A percentile compares a stretch with the other conserved stretches of the same genome.
Evolutionary conservation across 2,329 filamentous ascomycete genomes (phyloP).

Genomic region (Hypoxylon sp.): DNA sequence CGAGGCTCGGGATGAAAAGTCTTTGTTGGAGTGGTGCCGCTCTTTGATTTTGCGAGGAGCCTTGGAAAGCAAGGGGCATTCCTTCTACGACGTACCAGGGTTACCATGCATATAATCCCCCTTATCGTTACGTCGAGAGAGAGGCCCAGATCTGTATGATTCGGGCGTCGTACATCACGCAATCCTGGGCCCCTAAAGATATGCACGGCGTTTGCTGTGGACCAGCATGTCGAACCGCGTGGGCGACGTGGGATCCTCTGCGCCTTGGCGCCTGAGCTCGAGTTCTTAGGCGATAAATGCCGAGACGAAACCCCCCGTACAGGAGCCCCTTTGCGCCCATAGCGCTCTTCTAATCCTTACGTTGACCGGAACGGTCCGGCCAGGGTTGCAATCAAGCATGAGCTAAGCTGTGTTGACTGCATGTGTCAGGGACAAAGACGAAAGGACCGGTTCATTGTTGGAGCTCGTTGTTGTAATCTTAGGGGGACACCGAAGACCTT

Average conservation of each 20-base stretch:
- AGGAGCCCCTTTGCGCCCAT: too few species aligned
- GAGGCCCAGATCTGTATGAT: background rate
- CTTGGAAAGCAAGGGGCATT: slow-evolving; percentile 15
- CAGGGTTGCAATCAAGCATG: slow-evolving; percentile 6
- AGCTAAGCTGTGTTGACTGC: background rate
- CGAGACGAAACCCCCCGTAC: slow-evolving; percentile 6
- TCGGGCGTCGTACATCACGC: background rate
- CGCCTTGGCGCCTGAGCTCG: background rate
- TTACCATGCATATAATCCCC: slow-evolving; percentile 4
- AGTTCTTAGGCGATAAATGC: slow-evolving; percentile 8
- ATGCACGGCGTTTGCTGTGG: background rate
- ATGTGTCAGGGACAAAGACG: background rate
- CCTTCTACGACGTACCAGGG: slow-evolving; percentile 20
- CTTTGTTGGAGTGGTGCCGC: slow-evolving; percentile 16
- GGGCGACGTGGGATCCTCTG: slow-evolving; percentile 4
- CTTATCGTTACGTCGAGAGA: background rate
- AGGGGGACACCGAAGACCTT: background rate
- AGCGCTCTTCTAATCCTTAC: slow-evolving; percentile 7
- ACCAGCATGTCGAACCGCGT: background rate
- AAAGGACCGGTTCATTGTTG: background rate
- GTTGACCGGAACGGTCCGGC: slow-evolving; percentile 14
- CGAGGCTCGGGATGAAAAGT: slow-evolving; percentile 7
- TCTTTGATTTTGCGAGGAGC: slow-evolving; percentile 15
- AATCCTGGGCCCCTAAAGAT: background rate
- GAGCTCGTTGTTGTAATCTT: background rate